phyloP scores from a whole-genome alignment of 78 protist genomes.

The slime mould (Dictyostelium discoideum) region DNA sequence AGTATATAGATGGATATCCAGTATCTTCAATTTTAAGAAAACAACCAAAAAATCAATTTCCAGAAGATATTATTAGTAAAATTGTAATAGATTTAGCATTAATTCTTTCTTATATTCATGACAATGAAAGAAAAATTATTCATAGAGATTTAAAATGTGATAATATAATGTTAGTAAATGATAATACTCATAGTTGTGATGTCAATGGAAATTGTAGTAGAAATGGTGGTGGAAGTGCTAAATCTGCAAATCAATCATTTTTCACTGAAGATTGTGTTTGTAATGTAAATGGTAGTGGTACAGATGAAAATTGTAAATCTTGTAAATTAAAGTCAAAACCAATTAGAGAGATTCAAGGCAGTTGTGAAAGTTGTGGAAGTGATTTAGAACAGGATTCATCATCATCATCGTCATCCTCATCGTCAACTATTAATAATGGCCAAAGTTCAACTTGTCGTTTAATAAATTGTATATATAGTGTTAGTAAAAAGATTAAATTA shows the following conservation, averaged over 20 bases:
- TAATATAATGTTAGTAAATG: conserved; percentile 91
- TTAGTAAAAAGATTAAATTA: conserved; percentile 61
- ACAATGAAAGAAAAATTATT: conserved; percentile 27
- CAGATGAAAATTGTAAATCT: not conserved
- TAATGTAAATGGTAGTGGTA: not conserved
- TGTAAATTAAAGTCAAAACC: not conserved
- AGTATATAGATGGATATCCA: not conserved
- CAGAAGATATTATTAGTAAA: not conserved
- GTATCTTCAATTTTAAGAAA: not conserved
- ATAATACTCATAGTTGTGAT: conserved; percentile 74
- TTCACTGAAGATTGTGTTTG: not conserved
- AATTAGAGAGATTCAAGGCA: not conserved
- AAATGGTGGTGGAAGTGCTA: not conserved
- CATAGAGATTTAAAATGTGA: conserved; percentile 88
- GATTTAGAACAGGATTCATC: not conserved
- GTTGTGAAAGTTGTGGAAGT: conserved; percentile 9
- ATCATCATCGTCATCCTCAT: not conserved
- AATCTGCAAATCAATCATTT: not conserved
- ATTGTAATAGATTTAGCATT: not conserved
- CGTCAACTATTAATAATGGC: not conserved
- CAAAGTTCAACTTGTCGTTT: not conserved
- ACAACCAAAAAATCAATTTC: not conserved
- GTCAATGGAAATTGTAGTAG: not conserved
- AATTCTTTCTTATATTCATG: not conserved
- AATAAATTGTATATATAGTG: not conserved